Conservation (phyloP, 805 yeast genomes). For the Monosporozyma unispora region DNA sequence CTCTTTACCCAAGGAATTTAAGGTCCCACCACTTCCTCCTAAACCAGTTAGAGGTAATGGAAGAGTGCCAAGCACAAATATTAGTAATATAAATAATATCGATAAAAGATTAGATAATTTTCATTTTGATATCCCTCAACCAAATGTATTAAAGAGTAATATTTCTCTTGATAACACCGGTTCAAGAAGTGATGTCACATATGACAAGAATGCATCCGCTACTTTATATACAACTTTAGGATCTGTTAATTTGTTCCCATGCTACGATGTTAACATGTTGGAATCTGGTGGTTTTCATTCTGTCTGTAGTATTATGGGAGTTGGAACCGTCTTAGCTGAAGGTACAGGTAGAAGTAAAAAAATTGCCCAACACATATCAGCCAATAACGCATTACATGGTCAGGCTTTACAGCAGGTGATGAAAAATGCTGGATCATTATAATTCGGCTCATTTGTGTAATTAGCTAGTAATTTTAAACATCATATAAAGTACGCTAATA, state of each 20-base stretch:
- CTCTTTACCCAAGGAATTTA: too few relatives aligned
- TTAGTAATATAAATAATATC: too few relatives aligned
- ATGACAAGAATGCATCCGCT: slow-evolving; percentile 9
- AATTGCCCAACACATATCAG: slow-evolving; percentile 13
- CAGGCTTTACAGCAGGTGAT: background rate
- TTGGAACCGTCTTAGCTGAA: slow-evolving; percentile 10
- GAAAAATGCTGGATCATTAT: background rate
- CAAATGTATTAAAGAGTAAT: background rate
- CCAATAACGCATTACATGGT: slow-evolving; percentile 6
- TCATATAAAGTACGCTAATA: too few relatives aligned
- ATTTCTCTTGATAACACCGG: background rate
- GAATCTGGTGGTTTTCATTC: slow-evolving; percentile 6
- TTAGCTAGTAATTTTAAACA: too few relatives aligned
- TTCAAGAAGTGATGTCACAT: background rate
- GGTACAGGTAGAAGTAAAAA: slow-evolving; percentile 17
- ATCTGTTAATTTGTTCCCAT: slow-evolving; percentile 8
- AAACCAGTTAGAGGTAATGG: background rate
- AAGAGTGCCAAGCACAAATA: background rate
- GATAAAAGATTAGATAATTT: too few relatives aligned
- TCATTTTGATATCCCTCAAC: background rate
- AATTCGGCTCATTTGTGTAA: too few relatives aligned
- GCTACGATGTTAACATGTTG: slow-evolving; percentile 2
- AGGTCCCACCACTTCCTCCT: background rate
- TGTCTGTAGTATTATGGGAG: slow-evolving; percentile 11
- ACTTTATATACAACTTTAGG: slow-evolving; percentile 10